Percentiles rank a stretch among this genome's conserved stretches.
These are phyloP conservation scores for Carallia brachiata DNA, from an alignment of 345 rosid species.

Conservation along the genomic window DNA sequence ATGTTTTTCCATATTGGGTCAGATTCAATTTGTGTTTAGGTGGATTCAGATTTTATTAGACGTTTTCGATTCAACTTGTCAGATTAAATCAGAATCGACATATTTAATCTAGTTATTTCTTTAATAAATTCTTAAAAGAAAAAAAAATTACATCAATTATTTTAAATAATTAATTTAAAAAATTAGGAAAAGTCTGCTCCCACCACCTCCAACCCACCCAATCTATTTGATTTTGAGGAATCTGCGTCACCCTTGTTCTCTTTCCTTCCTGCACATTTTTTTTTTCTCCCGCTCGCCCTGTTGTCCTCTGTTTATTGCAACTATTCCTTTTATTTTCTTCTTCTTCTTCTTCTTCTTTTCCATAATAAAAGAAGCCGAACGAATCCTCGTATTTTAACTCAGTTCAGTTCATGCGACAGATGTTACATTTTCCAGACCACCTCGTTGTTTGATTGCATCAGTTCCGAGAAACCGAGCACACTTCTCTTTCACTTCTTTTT, in stretches of 20 bases:
- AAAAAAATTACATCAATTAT: no score
- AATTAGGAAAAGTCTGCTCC: not conserved
- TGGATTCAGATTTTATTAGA: no score
- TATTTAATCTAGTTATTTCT: no score
- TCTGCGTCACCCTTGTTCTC: not conserved
- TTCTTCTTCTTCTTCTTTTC: not conserved
- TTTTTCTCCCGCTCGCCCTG: not conserved
- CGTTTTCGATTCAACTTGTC: no score
- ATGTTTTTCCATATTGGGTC: no score
- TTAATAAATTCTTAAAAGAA: no score
- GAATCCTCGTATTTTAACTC: not conserved
- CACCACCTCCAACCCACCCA: conserved; percentile 11
- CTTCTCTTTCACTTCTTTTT: not conserved
- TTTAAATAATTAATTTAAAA: not conserved
- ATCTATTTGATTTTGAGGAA: conserved; percentile 17
- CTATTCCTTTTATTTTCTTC: not conserved
- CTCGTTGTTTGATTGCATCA: no score
- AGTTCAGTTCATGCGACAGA: not conserved
- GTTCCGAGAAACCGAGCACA: not conserved
- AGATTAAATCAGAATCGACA: no score
- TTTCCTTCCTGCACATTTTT: not conserved
- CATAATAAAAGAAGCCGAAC: not conserved
- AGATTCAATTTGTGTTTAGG: no score
- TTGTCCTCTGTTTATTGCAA: not conserved
- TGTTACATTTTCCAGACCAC: no score